phyloP scores from a whole-genome alignment of 2,329 filamentous ascomycete species.

The Penicillium sp. region DNA sequence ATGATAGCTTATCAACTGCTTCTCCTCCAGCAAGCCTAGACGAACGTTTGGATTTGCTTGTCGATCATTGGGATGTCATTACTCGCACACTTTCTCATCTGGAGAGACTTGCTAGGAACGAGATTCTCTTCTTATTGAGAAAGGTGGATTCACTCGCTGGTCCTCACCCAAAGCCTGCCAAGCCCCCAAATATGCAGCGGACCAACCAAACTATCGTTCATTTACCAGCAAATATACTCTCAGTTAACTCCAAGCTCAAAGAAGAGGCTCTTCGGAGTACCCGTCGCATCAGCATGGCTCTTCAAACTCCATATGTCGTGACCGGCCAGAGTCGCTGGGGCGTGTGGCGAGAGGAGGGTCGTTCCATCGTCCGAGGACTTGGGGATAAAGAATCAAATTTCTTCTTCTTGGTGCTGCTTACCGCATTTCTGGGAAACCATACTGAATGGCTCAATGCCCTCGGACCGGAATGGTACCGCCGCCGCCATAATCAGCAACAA shows the following conservation, averaged over 20 bases:
- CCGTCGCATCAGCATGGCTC: constrained; percentile 57
- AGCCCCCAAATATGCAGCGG: constrained; percentile 52
- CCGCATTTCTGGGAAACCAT: constrained; percentile 63
- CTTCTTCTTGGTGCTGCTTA: constrained; percentile 63
- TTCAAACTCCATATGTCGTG: constrained; percentile 60
- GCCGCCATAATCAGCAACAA: constrained; percentile 57
- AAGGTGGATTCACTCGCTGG: constrained; percentile 48
- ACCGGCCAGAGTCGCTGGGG: constrained; percentile 64
- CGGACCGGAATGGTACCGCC: constrained; percentile 59
- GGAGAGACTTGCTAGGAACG: constrained; percentile 56
- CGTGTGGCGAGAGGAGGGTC: constrained; percentile 64
- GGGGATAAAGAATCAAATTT: constrained; percentile 62
- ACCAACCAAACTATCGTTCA: constrained; percentile 55
- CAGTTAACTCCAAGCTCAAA: constrained; percentile 50
- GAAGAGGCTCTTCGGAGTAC: constrained; percentile 52
- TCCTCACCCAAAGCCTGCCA: constrained; percentile 48
- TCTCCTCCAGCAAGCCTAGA: constrained; percentile 55
- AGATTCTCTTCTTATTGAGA: constrained; percentile 56
- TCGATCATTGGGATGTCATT: constrained; percentile 64
- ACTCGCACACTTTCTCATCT: constrained; percentile 59
- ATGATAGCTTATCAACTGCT: constrained; percentile 49
- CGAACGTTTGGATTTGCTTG: constrained; percentile 59
- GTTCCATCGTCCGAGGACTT: constrained; percentile 60
- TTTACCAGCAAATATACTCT: constrained; percentile 54
- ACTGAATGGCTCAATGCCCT: constrained; percentile 63